Conservation (phyloP, 805 yeast species). For the Kazachstania psychrophila region DNA sequence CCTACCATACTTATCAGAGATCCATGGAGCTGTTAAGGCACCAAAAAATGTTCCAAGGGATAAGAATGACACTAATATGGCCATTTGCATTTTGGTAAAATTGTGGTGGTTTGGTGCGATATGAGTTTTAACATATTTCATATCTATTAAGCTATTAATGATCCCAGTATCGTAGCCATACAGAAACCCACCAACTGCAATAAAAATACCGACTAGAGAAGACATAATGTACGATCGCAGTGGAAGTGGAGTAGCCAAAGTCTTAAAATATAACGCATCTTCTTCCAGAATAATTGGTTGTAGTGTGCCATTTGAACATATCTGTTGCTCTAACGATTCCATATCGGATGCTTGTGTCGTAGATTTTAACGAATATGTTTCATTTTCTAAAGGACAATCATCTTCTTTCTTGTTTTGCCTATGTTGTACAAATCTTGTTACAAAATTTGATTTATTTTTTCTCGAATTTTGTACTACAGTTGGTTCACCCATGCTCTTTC, state of each 20-base stretch:
- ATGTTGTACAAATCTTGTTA: too few species aligned
- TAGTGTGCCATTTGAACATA: not conserved
- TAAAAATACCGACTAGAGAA: constrained; percentile 63
- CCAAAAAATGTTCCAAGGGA: constrained; percentile 77
- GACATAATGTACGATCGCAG: constrained; percentile 53
- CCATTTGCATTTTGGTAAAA: constrained; percentile 55
- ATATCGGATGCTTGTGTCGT: not conserved
- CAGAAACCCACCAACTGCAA: constrained; percentile 82
- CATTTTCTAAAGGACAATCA: not conserved
- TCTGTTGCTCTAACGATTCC: not conserved
- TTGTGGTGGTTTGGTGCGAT: constrained; percentile 40
- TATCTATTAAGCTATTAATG: constrained; percentile 68
- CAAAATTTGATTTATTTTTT: too few species aligned
- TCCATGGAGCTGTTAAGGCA: constrained; percentile 46
- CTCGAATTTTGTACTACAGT: too few species aligned
- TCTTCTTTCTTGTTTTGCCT: too few species aligned
- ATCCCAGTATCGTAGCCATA: constrained; percentile 88
- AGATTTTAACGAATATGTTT: not conserved
- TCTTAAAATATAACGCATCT: not conserved
- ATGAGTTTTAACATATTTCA: constrained; percentile 52
- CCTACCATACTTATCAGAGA: constrained; percentile 69
- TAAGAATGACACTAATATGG: constrained; percentile 65
- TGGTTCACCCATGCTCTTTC: too few species aligned
- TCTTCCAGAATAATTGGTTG: not conserved
- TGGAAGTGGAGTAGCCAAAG: constrained; percentile 26